phyloP scores from a whole-genome alignment of 164 flowering plant genomes.

The Stephania yunnanensis region DNA sequence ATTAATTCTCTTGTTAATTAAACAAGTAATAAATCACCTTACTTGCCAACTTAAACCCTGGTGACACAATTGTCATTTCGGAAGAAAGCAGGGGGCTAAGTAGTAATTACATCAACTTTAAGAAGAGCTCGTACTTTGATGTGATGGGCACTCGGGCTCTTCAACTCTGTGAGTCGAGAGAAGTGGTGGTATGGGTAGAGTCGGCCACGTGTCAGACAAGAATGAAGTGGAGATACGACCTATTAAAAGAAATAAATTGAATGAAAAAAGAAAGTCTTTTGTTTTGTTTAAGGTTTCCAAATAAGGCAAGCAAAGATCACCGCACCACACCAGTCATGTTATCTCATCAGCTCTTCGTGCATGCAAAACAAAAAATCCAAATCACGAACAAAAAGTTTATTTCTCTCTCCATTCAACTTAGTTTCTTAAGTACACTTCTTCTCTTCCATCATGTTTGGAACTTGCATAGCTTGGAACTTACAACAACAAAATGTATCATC shows the following conservation, averaged over 20 bases:
- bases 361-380: constrained; percentile 12
- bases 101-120: neutral
- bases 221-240: neutral
- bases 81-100: neutral
- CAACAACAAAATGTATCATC: neutral
- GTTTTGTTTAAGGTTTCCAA: constrained; percentile 15
- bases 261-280: neutral
- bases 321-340: too few relatives aligned
- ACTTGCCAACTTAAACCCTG: too few relatives aligned
- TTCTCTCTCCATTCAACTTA: neutral
- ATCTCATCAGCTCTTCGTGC: neutral
- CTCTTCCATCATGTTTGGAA: neutral
- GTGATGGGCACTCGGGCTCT: neutral
- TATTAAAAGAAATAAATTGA: neutral
- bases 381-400: neutral
- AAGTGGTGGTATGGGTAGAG: neutral
- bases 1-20: too few relatives aligned
- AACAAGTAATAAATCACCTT: too few relatives aligned
- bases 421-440: too few relatives aligned
- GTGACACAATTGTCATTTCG: neutral
- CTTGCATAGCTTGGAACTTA: neutral
- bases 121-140: neutral
- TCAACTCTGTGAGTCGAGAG: neutral
- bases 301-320: constrained; percentile 17
- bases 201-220: constrained; percentile 6